Base-by-base conservation (phyloP, 371 early-diverging fungal genomes). In the Mortierella sp. region DNA sequence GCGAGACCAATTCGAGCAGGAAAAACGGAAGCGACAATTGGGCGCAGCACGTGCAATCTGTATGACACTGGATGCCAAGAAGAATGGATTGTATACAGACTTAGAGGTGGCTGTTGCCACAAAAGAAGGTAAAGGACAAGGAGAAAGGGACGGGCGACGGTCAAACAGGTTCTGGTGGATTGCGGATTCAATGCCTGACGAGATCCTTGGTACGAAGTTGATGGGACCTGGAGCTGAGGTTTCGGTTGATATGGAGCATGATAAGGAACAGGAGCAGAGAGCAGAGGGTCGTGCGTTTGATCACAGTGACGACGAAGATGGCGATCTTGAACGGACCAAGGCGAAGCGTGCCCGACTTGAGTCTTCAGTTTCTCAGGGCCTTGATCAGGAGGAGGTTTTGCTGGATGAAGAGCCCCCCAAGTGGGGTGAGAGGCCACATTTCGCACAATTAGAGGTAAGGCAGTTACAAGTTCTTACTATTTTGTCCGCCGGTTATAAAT, bases 161-260 rank as follows among this genome's bases (percentile, higher is more conserved):
- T 81, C 81, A 24, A 85, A 85, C 44, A 28, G 70, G 34, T 85
- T 85, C 37, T 85, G 86, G 86, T 85, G 86, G 86, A 85, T 85
- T 34, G 67, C 73, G 1, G 81, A 81, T 67, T 72, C 73, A 19
- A 74, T 81, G 9, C 70, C 86, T 37, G 86, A 85, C 51, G 86
- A 81, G 0, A 34, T 88, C 14, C 76, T 88, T 46, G 88, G 86
- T 61, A 77, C 83, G 4, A 67, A 72, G 11, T 44, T 73, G n/a
- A 83, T 74, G 86, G 86, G 82, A 37, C 89, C 86, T 50, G 69
- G 78, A 21, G 79, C 78, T 26, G 73, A 71, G 14, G 53, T 80
- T 1, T 55, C 67, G 16, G 43, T 79, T 4, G 50, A 73, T 34
- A 21, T 21, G 34, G 64, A 64, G 2, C 64, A 21, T 16, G 70